These are phyloP conservation scores for Sporisorium sorghi DNA, from an alignment of 1,284 basidiomycete genomes.

Conservation along the genomic window DNA sequence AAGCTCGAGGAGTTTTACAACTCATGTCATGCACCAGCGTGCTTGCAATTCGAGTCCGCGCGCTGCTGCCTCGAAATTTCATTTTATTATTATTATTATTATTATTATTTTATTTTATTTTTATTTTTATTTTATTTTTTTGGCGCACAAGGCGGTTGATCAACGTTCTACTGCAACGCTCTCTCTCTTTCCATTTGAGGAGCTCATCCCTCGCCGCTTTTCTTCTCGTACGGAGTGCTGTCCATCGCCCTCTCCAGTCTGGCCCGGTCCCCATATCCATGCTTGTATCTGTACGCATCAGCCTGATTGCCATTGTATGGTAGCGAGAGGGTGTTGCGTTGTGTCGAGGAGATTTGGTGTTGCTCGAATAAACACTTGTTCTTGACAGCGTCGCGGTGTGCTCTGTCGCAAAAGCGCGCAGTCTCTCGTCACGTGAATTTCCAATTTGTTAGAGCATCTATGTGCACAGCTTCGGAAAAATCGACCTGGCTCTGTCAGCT, in stretches of 20 bases:
- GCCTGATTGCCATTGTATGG: background rate
- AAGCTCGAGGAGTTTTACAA: background rate
- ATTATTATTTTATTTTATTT: too few relatives aligned
- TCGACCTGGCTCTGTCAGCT: conserved; percentile 8
- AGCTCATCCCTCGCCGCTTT: background rate
- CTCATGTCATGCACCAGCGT: conserved; percentile 40
- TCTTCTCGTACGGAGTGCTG: background rate
- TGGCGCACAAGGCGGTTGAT: conserved; percentile 25
- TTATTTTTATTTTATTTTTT: too few relatives aligned
- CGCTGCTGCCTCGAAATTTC: conserved; percentile 22
- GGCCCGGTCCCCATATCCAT: background rate
- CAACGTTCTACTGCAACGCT: conserved; percentile 28
- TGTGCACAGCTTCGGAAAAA: background rate
- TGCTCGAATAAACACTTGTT: conserved; percentile 4
- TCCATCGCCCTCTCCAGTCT: too few relatives aligned
- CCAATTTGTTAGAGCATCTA: background rate
- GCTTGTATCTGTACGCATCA: background rate
- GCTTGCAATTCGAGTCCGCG: conserved; percentile 9
- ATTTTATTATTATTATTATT: too few relatives aligned
- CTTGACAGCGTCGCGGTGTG: background rate
- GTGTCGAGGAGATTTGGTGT: background rate
- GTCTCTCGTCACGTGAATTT: conserved; percentile 15
- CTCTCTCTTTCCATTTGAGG: conserved; percentile 22
- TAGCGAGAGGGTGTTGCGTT: background rate
- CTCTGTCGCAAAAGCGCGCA: conserved; percentile 6